Conservation (phyloP, 139 green algal species). For the Tetraselmis chui region DNA sequence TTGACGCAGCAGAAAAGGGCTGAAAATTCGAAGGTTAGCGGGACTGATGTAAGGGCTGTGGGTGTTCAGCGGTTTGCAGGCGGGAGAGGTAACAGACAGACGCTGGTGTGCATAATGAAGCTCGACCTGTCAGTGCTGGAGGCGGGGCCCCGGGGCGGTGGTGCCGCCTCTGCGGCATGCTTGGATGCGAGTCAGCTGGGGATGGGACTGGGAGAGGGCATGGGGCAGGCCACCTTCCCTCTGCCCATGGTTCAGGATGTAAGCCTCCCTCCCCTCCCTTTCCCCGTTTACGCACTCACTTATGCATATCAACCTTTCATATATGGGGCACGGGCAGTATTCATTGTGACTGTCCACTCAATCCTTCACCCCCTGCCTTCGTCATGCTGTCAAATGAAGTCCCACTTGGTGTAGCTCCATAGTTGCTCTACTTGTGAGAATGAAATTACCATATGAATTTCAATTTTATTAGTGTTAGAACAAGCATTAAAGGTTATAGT, state of each 20-base stretch:
- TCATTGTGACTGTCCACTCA: neutral
- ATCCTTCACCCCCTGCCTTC: neutral
- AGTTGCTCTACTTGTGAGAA: too few species aligned
- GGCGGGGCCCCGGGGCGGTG: too few species aligned
- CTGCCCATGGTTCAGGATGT: neutral
- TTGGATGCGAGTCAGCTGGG: neutral
- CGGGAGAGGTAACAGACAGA: too few species aligned
- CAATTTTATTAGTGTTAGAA: too few species aligned
- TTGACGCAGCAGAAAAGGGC: too few species aligned
- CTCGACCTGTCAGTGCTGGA: neutral
- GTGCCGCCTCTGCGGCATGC: neutral
- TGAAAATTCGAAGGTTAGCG: too few species aligned
- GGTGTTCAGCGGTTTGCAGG: too few species aligned
- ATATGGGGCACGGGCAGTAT: too few species aligned
- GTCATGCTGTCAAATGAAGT: neutral
- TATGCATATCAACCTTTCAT: neutral
- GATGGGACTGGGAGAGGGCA: neutral
- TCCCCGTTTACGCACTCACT: neutral
- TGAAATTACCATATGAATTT: too few species aligned
- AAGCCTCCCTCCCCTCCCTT: too few species aligned
- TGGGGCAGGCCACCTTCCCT: neutral
- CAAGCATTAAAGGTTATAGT: too few species aligned
- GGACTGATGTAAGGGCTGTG: too few species aligned
- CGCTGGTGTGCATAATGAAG: neutral
- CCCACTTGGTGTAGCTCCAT: neutral